phyloP scores from a whole-genome alignment of 192 early-diverging fungal genomes.

The Gryganskiella cystojenkinii region DNA sequence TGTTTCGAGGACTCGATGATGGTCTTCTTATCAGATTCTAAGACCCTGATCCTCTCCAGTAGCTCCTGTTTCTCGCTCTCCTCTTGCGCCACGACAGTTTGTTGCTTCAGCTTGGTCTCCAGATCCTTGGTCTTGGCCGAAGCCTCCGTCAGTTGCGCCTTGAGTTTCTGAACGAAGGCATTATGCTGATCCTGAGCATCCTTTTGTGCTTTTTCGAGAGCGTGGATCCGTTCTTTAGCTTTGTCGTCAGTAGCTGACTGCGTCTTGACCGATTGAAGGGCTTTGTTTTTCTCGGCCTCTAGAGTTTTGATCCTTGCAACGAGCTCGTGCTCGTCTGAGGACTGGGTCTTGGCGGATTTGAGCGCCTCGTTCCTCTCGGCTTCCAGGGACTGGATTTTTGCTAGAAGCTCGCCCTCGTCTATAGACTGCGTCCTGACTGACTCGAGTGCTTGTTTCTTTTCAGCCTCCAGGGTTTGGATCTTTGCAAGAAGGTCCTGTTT shows the following conservation, averaged over 20 bases:
- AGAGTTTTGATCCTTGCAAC: slow-evolving; percentile 19
- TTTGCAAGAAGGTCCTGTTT: slow-evolving; percentile 19
- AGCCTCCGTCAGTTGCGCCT: slow-evolving; percentile 22
- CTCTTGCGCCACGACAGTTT: neutral
- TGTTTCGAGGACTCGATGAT: neutral
- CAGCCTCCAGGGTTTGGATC: slow-evolving; percentile 11
- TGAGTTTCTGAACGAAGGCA: slow-evolving; percentile 8
- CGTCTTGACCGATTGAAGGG: neutral
- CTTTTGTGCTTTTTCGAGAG: slow-evolving; percentile 28
- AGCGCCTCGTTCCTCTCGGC: slow-evolving; percentile 7
- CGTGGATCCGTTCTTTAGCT: slow-evolving; percentile 27
- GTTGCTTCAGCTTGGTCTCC: slow-evolving; percentile 15
- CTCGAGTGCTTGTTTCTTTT: slow-evolving; percentile 14
- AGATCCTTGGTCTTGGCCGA: slow-evolving; percentile 21
- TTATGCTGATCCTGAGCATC: slow-evolving; percentile 12
- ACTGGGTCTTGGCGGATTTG: neutral
- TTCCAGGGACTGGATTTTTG: slow-evolving; percentile 24
- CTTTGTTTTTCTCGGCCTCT: slow-evolving; percentile 13
- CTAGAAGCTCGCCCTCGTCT: slow-evolving; percentile 9
- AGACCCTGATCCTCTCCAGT: slow-evolving; percentile 28
- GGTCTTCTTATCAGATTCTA: neutral
- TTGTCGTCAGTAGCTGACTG: too few species aligned
- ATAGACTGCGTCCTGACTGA: neutral
- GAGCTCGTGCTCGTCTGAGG: slow-evolving; percentile 4
- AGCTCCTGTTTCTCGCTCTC: slow-evolving; percentile 21